Percentiles rank a stretch among this genome's conserved stretches.
Evolutionary conservation across 306 rosid genomes (phyloP).

Genomic region (Trichosanthes cucumerina): DNA sequence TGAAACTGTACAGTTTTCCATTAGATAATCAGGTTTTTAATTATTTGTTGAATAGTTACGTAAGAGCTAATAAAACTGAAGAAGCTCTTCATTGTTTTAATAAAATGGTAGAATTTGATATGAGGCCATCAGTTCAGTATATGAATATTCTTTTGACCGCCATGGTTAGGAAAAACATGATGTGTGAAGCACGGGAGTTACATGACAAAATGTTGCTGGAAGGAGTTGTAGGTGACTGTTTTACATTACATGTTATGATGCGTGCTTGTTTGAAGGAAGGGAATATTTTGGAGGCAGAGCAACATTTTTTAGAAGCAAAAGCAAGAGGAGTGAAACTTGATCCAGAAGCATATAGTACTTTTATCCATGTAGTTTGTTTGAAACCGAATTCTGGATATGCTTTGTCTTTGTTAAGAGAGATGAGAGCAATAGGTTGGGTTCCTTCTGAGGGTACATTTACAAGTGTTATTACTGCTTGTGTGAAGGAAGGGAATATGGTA

Average conservation of each 20-base stretch:
- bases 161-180: slow-evolving; percentile 46
- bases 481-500: slow-evolving; percentile 46
- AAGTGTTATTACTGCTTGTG: slow-evolving; percentile 42
- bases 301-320: slow-evolving; percentile 27
- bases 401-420: slow-evolving; percentile 33
- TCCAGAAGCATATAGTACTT: slow-evolving; percentile 37
- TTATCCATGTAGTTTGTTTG: slow-evolving; percentile 40
- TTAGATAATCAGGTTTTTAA: slow-evolving; percentile 33
- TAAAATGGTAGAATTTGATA: slow-evolving; percentile 33
- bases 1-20: slow-evolving; percentile 26
- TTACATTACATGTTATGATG: slow-evolving; percentile 37
- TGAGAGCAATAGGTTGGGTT: slow-evolving; percentile 53
- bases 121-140: slow-evolving; percentile 26
- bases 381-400: slow-evolving; percentile 29
- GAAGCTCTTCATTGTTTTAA: slow-evolving; percentile 43
- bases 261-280: slow-evolving; percentile 40
- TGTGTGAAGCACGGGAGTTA: slow-evolving; percentile 22
- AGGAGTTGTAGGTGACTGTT: slow-evolving; percentile 35
- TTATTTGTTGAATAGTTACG: slow-evolving; percentile 45
- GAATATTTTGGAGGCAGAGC: slow-evolving; percentile 35
- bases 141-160: slow-evolving; percentile 43
- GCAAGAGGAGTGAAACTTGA: slow-evolving; percentile 40
- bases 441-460: slow-evolving; percentile 38
- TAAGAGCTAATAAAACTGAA: slow-evolving; percentile 38
- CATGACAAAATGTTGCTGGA: slow-evolving; percentile 37